Evolutionary conservation across 352 stramenopile species (phyloP), one percentile per base, ranked within the genome.

Genomic region (Globisporangium okanoganense): DNA sequence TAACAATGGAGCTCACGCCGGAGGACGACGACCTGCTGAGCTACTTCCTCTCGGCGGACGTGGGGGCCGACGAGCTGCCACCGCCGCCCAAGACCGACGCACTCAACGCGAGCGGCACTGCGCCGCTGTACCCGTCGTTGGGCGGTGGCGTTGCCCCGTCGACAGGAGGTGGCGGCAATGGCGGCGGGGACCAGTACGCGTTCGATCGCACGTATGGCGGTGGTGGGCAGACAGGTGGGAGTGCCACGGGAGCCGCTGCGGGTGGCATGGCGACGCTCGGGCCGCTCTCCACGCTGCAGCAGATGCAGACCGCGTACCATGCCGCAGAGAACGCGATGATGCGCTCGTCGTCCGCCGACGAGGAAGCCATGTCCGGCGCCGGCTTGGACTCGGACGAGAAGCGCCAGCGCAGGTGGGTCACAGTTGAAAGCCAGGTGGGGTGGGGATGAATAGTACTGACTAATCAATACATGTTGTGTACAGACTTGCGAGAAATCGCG

Each of bases 21-120:
- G 86, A 95, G 70, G 86, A 95, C 56, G 86, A 95, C 62, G 85
- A 95, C 58, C 67, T 95, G 51, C 72, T 95, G 27, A 93, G 82
- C 71, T 95, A 93, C 72, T 95, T 94, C 65, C 72, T 94, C 31
- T 87, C 84, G 13, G 81, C 79, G 9, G 82, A 93, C 63, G 82
- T 94, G 12, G 71, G 76, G 36, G 58, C 72, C 7, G 82, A 94
- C 31, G 70, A 88, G 29, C 68, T 79, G 29, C 73, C 69, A 24
- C 56, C 77, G 47, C 49, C 48, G 20, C 52, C 66, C 41, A 76
- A 73, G 45, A 51, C 69, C 1, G 62, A 74, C 43, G 58, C 70
- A 31, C 36, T 64, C 35, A 69, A 56, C 40, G 47, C 45, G 0
- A 24, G 55, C 3, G 38, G 49, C 27, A 62, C 31, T 2, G 45